Percentiles rank a stretch among this genome's conserved stretches.
These are phyloP conservation scores for Blastocystis sp. DNA, from an alignment of 352 stramenopile species.

Conservation along the genomic window DNA sequence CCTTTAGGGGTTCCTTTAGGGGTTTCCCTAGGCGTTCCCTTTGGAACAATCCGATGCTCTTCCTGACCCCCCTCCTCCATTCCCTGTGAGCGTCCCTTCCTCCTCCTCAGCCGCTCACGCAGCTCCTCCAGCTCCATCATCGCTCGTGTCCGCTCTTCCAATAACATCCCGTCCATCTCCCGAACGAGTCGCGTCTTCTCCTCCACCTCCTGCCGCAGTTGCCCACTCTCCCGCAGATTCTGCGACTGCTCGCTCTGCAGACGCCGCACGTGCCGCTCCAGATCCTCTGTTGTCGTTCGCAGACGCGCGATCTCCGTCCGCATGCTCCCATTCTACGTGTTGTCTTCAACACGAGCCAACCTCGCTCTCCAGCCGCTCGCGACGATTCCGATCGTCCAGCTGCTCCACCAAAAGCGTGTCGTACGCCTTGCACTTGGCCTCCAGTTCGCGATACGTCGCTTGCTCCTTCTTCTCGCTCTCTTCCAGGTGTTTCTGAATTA, in stretches of 20 bases:
- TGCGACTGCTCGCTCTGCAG: neutral
- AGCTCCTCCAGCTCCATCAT: neutral
- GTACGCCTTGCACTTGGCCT: constrained; percentile 13
- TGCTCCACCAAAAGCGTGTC: constrained; percentile 24
- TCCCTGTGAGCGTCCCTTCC: neutral
- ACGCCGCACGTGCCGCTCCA: neutral
- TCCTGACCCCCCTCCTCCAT: neutral
- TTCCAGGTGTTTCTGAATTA: constrained; percentile 7
- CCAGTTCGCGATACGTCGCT: neutral
- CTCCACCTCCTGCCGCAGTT: neutral
- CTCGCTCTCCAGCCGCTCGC: neutral
- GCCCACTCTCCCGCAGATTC: neutral
- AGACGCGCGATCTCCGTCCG: neutral
- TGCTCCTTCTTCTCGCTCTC: neutral
- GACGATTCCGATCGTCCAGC: neutral
- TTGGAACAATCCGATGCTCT: too few relatives aligned
- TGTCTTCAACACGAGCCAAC: neutral
- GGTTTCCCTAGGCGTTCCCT: neutral
- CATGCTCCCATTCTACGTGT: neutral
- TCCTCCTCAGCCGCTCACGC: neutral
- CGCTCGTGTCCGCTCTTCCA: constrained; percentile 1
- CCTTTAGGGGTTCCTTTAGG: neutral
- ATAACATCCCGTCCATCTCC: constrained; percentile 37
- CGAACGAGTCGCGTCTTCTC: constrained; percentile 4
- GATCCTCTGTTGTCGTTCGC: neutral